Percentiles rank a stretch among this genome's conserved stretches.
Evolutionary conservation across 2,329 filamentous ascomycete genomes (phyloP).

Genomic region (Sclerotinia spermophila): DNA sequence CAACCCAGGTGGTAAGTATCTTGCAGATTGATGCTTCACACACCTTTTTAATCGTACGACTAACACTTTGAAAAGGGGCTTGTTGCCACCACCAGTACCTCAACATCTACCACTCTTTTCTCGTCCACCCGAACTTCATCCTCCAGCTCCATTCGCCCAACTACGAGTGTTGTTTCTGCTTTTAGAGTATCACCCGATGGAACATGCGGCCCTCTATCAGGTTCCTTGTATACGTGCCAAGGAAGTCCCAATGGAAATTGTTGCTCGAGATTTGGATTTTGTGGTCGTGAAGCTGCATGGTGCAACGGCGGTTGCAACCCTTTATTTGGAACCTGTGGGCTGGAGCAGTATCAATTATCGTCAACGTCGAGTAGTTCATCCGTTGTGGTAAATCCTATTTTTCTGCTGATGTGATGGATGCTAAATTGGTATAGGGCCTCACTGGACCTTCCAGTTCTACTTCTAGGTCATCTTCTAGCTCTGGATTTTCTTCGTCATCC

Average conservation of each 20-base stretch:
- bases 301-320: not conserved
- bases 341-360: not conserved
- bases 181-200: not conserved
- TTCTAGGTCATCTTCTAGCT: not conserved
- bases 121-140: conserved; percentile 1
- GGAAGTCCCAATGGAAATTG: not conserved
- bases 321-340: not conserved
- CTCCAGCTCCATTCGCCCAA: not conserved
- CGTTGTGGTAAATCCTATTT: not conserved
- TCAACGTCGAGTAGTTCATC: not conserved
- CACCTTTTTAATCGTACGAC: not conserved
- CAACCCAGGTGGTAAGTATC: not conserved
- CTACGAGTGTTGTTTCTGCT: not conserved
- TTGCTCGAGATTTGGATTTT: conserved; percentile 1
- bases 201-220: not conserved
- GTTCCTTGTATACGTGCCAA: not conserved
- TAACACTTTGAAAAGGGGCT: not conserved
- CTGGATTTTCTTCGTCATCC: not conserved
- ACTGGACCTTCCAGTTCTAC: not conserved
- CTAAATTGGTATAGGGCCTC: not conserved
- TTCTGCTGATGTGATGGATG: not conserved
- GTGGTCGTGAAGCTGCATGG: not conserved
- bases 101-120: not conserved
- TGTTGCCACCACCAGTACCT: not conserved
- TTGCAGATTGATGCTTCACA: not conserved